These are phyloP conservation scores for Corylus avellana DNA, from an alignment of 306 rosid genomes.

Conservation along the genomic window DNA sequence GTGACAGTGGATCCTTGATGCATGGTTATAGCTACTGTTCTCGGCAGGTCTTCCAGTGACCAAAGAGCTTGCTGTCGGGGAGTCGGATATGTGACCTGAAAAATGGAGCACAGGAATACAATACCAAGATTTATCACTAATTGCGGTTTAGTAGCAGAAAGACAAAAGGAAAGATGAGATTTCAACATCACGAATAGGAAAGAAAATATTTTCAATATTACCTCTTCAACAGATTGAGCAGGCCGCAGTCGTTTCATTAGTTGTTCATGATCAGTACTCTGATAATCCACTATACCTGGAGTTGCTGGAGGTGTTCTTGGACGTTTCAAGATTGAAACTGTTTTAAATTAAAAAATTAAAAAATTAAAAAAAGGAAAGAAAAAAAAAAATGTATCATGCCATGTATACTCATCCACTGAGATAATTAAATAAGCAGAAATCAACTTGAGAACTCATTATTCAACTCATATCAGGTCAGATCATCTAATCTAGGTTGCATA, in stretches of 20 bases:
- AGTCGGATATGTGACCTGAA: constrained; percentile 66
- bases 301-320: constrained; percentile 71
- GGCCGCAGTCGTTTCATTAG: constrained; percentile 69
- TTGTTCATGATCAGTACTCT: constrained; percentile 70
- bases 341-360: neutral
- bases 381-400: constrained; percentile 12
- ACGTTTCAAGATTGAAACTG: constrained; percentile 73
- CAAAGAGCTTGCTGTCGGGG: constrained; percentile 67
- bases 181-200: constrained; percentile 20
- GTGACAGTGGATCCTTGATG: constrained; percentile 80
- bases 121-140: constrained; percentile 25
- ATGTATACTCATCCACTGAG: constrained; percentile 12
- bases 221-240: constrained; percentile 75
- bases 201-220: constrained; percentile 32
- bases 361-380: neutral
- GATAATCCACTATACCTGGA: constrained; percentile 73
- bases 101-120: constrained; percentile 26
- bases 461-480: neutral
- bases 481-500: constrained; percentile 5
- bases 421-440: constrained; percentile 20
- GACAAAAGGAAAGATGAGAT: constrained; percentile 3
- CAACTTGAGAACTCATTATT: constrained; percentile 15
- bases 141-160: constrained; percentile 23
- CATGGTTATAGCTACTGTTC: constrained; percentile 66
- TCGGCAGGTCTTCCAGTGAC: constrained; percentile 77